phyloP scores from a whole-genome alignment of 768 basidiomycete genomes.

The Dendrothele bispora region DNA sequence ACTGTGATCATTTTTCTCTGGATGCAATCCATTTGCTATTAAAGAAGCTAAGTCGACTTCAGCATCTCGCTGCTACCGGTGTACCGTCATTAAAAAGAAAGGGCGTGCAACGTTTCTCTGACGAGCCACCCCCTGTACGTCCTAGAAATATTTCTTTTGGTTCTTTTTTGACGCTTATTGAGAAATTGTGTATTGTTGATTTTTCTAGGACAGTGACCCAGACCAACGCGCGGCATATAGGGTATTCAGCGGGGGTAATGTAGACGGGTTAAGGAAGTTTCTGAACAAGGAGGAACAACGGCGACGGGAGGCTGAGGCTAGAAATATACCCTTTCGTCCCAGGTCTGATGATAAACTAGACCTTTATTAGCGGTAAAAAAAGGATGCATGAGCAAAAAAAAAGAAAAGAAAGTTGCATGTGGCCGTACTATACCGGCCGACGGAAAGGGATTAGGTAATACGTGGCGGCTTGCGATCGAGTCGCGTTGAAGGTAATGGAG shows the following conservation, averaged over 20 bases:
- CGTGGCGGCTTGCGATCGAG: too few species aligned
- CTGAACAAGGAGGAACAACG: slow-evolving; percentile 69
- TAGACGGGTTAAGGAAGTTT: slow-evolving; percentile 62
- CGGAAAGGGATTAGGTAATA: too few species aligned
- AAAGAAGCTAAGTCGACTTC: slow-evolving; percentile 55
- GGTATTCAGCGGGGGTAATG: slow-evolving; percentile 74
- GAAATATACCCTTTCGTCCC: slow-evolving; percentile 57
- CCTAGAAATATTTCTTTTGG: slow-evolving; percentile 11
- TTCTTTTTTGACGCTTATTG: not conserved
- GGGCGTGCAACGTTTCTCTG: slow-evolving; percentile 78
- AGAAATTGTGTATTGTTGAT: slow-evolving; percentile 13
- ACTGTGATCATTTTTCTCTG: slow-evolving; percentile 80
- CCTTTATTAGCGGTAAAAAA: slow-evolving; percentile 59
- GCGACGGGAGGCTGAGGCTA: slow-evolving; percentile 55
- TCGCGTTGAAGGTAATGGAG: too few species aligned
- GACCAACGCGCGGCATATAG: slow-evolving; percentile 73
- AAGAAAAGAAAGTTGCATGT: too few species aligned
- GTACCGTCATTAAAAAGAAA: slow-evolving; percentile 69
- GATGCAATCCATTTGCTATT: slow-evolving; percentile 73
- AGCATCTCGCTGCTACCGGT: slow-evolving; percentile 79
- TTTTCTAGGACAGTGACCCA: slow-evolving; percentile 55
- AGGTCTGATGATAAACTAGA: slow-evolving; percentile 66
- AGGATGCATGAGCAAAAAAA: too few species aligned
- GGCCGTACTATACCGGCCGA: too few species aligned
- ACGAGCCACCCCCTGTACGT: slow-evolving; percentile 63